Evolutionary conservation across 192 early-diverging fungal genomes (phyloP), one percentile per base, ranked within the genome.

Genomic region (Podochytrium sp.): DNA sequence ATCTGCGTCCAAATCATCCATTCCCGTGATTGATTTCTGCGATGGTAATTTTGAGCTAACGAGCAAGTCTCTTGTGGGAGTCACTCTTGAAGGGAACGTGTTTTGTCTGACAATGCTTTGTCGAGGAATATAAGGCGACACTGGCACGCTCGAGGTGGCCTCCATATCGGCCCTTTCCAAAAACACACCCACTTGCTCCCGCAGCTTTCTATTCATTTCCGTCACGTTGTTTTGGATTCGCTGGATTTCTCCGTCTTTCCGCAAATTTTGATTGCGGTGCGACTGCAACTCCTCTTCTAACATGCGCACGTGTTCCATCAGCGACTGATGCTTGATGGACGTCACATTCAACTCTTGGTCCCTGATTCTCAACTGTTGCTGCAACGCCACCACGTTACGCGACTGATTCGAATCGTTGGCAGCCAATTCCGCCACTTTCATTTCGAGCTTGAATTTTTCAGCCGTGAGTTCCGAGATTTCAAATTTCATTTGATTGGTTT

Each of bases 361-460:
- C 63, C 80, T 79, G 35, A 79, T 72, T 3, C 70, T 51, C 20
- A 86, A 43, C 25, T 80, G 64, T 18, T 74, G 59, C 40, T 80
- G 77, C 40, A 84, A 69, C 43, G 53, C 38, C n/a, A 73, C 32
- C n/a, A 83, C 57, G 53, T 81, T 78, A 41, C 82, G 71, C 23
- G 73, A 39, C 14, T 65, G 49, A 7, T 50, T 55, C 0, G 78
- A 55, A 33, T 84, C 82, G n/a, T 27, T 18, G 37, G 78, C 76
- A 35, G 57, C 5, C 37, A 84, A 30, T 35, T 86, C 85, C 27
- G 81, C 76, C 2, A 86, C 39, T 7, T 73, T 35, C 16, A 79
- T 72, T 71, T 86, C 81, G 12, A 86, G 73, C 27, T 74, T 53
- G 12, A 80, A 71, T 7, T 76, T 65, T 20, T 79, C 78, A 18